Percentiles rank a stretch among this genome's conserved stretches.
Conservation (phyloP, 73 alveolate species). For the Blepharisma stoltei region DNA sequence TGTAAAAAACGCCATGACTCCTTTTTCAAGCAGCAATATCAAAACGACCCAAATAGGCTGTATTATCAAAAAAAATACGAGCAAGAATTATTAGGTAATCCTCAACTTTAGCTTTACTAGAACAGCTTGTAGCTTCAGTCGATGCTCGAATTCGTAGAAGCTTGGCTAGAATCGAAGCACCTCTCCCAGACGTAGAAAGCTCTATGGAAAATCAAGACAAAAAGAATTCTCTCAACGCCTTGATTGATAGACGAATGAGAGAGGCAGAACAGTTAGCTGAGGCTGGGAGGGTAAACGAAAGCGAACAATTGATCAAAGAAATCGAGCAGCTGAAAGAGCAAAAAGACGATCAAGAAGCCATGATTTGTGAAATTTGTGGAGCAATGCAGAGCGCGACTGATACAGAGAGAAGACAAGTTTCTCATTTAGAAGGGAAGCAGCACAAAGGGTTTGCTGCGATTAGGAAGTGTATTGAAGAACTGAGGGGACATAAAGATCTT, state of each 20-base stretch:
- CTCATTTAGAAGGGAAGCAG: conserved; percentile 86
- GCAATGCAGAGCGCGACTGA: conserved; percentile 86
- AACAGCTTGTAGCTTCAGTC: conserved; percentile 64
- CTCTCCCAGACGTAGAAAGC: conserved; percentile 60
- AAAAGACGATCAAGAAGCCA: conserved; percentile 60
- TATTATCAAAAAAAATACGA: conserved; percentile 81
- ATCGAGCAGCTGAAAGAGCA: conserved; percentile 75
- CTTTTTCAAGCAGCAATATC: conserved; percentile 74
- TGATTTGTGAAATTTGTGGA: conserved; percentile 91
- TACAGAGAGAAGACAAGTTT: conserved; percentile 79
- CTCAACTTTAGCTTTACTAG: conserved; percentile 61
- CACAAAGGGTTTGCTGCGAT: conserved; percentile 81
- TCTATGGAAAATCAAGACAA: conserved; percentile 51
- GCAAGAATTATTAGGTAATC: conserved; percentile 31
- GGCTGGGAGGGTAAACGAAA: conserved; percentile 74
- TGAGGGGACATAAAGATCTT: conserved; percentile 63
- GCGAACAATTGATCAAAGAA: conserved; percentile 76
- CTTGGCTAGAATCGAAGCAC: conserved; percentile 78
- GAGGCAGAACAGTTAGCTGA: conserved; percentile 81
- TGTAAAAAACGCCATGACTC: conserved; percentile 84
- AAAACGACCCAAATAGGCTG: conserved; percentile 64
- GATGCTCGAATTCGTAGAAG: conserved; percentile 68
- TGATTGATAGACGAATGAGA: conserved; percentile 48
- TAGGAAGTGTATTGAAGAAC: conserved; percentile 70
- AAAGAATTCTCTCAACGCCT: conserved; percentile 42